Evolutionary conservation across 306 rosid genomes (phyloP).

Genomic region (Cicer pinnatifidum): DNA sequence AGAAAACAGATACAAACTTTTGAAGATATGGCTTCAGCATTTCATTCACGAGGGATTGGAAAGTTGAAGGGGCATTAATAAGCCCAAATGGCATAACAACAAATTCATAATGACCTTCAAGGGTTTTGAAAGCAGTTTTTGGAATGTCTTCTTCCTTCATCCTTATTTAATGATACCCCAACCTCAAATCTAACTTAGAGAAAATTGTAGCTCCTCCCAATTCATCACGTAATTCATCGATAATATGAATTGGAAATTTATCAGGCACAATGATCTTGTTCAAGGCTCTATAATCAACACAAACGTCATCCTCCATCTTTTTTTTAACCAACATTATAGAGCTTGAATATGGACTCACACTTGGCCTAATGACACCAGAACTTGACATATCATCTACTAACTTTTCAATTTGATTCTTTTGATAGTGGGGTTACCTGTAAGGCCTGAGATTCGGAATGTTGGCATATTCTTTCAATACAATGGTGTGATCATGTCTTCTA

Average conservation of each 20-base stretch:
- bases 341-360: background rate
- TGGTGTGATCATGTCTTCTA: background rate
- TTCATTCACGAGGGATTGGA: background rate
- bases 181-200: background rate
- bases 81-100: background rate
- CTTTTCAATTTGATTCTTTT: too few species aligned
- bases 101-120: background rate
- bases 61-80: background rate
- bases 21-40: background rate
- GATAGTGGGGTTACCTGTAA: too few species aligned
- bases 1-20: background rate
- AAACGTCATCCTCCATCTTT: background rate
- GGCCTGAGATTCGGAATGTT: too few species aligned
- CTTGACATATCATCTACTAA: too few species aligned
- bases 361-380: background rate
- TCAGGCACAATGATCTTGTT: background rate
- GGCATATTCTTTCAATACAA: too few species aligned
- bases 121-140: background rate
- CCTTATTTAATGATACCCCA: background rate
- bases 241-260: background rate
- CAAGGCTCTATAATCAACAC: background rate
- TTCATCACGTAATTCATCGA: background rate
- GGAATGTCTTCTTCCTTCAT: background rate
- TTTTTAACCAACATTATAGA: background rate
- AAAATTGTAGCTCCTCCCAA: background rate